Evolutionary conservation across 106 monocot genomes (phyloP).

Genomic region (Acorus gramineus): DNA sequence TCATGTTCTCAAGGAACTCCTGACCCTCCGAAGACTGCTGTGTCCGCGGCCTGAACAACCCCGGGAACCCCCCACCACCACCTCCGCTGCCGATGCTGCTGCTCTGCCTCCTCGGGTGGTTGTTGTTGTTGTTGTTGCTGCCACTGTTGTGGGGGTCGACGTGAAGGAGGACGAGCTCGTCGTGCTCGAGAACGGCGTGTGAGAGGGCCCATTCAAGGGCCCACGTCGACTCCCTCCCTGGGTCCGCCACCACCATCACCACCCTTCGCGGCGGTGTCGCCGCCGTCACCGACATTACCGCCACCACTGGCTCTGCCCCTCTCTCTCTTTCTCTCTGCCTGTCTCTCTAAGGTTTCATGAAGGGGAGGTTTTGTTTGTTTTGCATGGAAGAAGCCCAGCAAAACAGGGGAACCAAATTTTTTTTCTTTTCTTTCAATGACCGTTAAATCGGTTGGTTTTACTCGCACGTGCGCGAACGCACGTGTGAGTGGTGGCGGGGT

Average conservation of each 20-base stretch:
- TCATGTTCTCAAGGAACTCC: conserved; percentile 65
- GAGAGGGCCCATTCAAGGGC: conserved; percentile 78
- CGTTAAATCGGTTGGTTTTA: too few relatives aligned
- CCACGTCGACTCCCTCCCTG: conserved; percentile 53
- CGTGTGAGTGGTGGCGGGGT: too few relatives aligned
- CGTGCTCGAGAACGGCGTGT: conserved; percentile 59
- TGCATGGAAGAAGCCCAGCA: too few relatives aligned
- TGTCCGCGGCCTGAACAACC: neutral
- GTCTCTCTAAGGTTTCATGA: too few relatives aligned
- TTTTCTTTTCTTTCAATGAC: too few relatives aligned
- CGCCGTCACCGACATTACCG: neutral
- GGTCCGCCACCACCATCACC: conserved; percentile 64
- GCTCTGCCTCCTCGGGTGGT: conserved; percentile 25
- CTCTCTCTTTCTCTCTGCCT: neutral
- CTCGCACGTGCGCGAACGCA: too few relatives aligned
- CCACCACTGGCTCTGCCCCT: neutral
- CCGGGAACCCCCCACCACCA: neutral
- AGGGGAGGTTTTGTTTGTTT: too few relatives aligned
- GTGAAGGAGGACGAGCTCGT: conserved; percentile 69
- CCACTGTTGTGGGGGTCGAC: conserved; percentile 18
- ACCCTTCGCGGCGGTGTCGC: conserved; percentile 23
- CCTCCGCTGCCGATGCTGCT: neutral
- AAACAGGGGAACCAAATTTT: too few relatives aligned
- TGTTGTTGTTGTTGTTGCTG: neutral
- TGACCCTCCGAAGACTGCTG: neutral